phyloP scores from a whole-genome alignment of 2,329 filamentous ascomycete genomes.

The Chlorencoelia australis region DNA sequence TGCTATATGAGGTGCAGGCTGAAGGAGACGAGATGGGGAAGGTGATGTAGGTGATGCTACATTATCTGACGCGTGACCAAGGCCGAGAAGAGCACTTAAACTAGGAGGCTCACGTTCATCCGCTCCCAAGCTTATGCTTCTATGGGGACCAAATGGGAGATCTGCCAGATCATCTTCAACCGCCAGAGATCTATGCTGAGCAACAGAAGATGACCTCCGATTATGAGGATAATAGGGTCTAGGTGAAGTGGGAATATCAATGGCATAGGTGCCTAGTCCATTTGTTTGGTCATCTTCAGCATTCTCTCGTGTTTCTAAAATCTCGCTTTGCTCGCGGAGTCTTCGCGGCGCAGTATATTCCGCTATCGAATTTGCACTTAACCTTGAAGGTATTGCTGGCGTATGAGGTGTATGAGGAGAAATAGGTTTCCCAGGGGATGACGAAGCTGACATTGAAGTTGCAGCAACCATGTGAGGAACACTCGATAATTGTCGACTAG shows the following conservation, averaged over 20 bases:
- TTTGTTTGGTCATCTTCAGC: constrained; percentile 27
- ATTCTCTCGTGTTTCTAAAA: constrained; percentile 17
- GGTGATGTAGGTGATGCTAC: constrained; percentile 24
- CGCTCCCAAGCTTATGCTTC: constrained; percentile 58
- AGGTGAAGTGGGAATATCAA: constrained; percentile 65
- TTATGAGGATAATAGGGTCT: constrained; percentile 42
- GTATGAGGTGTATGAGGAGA: constrained; percentile 89
- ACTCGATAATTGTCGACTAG: constrained; percentile 48
- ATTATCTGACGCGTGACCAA: constrained; percentile 30
- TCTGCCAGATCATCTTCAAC: constrained; percentile 53
- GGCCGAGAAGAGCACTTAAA: constrained; percentile 50
- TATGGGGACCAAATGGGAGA: constrained; percentile 48
- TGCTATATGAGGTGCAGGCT: constrained; percentile 24
- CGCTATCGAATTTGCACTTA: constrained; percentile 81
- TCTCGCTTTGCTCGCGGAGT: constrained; percentile 14
- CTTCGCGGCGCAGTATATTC: constrained; percentile 42
- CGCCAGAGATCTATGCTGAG: constrained; percentile 42
- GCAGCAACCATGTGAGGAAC: constrained; percentile 58
- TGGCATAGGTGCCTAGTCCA: constrained; percentile 50
- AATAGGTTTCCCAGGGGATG: constrained; percentile 81
- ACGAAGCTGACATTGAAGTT: constrained; percentile 72
- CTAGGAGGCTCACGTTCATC: constrained; percentile 55
- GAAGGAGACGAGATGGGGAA: constrained; percentile 25
- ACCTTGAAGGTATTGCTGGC: constrained; percentile 83
- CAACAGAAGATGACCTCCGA: constrained; percentile 60